Percentiles rank a stretch among this genome's conserved stretches.
phyloP scores from a whole-genome alignment of 257 asterid genomes.

The Rehmannia glutinosa region DNA sequence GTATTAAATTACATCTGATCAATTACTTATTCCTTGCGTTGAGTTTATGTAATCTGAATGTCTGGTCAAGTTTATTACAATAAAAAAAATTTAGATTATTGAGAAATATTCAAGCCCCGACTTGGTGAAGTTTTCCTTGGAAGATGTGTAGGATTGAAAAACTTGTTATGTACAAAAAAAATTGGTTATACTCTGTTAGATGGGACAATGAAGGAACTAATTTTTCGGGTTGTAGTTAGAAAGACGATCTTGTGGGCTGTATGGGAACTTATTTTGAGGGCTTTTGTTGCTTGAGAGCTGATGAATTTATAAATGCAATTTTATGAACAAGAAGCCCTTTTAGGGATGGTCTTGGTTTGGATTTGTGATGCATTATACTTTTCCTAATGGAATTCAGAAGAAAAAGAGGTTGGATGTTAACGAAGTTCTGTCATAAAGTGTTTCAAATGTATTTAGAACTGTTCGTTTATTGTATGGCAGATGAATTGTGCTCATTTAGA shows the following conservation, averaged over 20 bases:
- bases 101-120: too few species aligned
- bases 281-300: too few species aligned
- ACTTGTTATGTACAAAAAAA: too few species aligned
- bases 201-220: too few species aligned
- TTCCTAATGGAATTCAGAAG: background rate
- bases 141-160: too few species aligned
- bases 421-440: background rate
- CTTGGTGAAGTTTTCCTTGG: too few species aligned
- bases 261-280: too few species aligned
- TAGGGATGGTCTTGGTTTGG: background rate
- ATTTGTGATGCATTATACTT: background rate
- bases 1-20: background rate
- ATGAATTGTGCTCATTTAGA: slow-evolving; percentile 95
- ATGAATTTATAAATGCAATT: too few species aligned
- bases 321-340: too few species aligned
- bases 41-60: background rate
- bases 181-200: too few species aligned
- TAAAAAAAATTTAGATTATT: background rate
- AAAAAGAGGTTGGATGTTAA: background rate
- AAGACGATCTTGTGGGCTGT: too few species aligned
- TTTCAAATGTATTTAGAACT: background rate
- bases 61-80: background rate
- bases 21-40: background rate
- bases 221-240: too few species aligned
- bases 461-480: slow-evolving; percentile 37